Base-by-base conservation (phyloP, 2,329 filamentous ascomycete species). In the Neopestalotiopsis clavispora region DNA sequence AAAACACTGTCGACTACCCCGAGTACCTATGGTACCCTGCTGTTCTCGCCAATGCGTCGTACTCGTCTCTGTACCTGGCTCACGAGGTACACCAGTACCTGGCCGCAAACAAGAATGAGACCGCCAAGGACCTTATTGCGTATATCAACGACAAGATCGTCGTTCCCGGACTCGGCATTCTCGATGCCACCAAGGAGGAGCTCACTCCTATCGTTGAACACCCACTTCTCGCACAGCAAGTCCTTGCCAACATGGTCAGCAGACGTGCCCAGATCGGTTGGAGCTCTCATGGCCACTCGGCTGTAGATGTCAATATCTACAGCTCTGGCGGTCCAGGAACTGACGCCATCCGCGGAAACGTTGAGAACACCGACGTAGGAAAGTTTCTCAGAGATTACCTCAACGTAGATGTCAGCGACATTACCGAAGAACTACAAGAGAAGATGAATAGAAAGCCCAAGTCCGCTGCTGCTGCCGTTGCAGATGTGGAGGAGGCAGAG, bases 291-390 rank as follows among this genome's bases (percentile, higher is more conserved):
- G 96, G 96, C 34, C 96, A 99, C 82, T 92, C 91, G 23, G 96
- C 92, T 65, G 94, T 96, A 7, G 96, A 99, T 78, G 96, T 99
- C 63, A 99, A 99, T 80, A 94, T 99, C 73, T 99, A 98, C 82
- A 92, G 93, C 66, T 95, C 92, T 0, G 85, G 86, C 60, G 90
- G 93, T 3, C 85, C 88, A 0, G 85, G 88, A 49, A 88, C 91
- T 0, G 86, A 88, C 58, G 84, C 86, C 14, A 85, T 97, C 6
- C 83, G 89, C 3, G 95, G 95, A 7, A 98, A 98, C 79, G 91
- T 97, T 67, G 96, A 99, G 84, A 99, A 99, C 78, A 98, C 91
- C 0, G 94, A 98, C 32, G 87, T 99, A 1, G 96, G 96, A 42
- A 84, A 87, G 59, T 99, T 98, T 79, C 81, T 99, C 69, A 84